Base-by-base conservation (phyloP, 75 land plant species). In the Cryptomeria japonica region DNA sequence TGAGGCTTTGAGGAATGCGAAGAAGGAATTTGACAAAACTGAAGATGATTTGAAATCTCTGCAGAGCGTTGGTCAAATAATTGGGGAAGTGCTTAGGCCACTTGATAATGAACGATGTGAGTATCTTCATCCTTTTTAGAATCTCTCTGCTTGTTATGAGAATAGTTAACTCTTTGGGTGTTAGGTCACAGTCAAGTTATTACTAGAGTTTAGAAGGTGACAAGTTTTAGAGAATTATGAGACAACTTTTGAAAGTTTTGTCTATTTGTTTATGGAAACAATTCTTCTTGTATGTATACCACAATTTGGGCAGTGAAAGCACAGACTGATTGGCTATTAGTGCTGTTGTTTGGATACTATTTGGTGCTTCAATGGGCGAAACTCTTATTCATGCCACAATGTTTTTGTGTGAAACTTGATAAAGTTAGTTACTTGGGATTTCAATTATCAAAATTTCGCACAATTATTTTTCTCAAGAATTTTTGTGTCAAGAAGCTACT, bases 11-110 rank as follows among this genome's bases (percentile, higher is more conserved):
- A 88, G 94, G 84, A 86, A 76, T 80, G 85, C 99, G 16, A 96
- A 95, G 89, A 97, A 96, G 87, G 99, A 97, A 34, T 97, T 93
- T 90, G 94, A 95, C 86, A 97, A 95, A 88, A 97, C 99, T 14
- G 99, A 97, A 90, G 99, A 98, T 92, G 99, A 98, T 88, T 88
- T 96, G 87, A 98, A 98, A 92, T 98, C 99, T 80, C 95, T 98
- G 16, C 99, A 98, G 80, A 97, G 99, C 86, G 99, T 97, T 84
- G 99, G 99, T 37, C 98, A 97, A 87, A 96, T 97, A 34, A 96
- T 97, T 61, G 99, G 98, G 44, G 98, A 96, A 91, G 97, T 96
- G 46, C 91, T 98, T 64, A 78, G 99, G 76, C 99, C 97, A 68
- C 97, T 98, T 80, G 99, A 98, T 64, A 97, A 94, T 88, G 99